Evolutionary conservation across 2,329 filamentous ascomycete species (phyloP), one percentile per base, ranked within the genome.

Genomic region (Trichoderma sp.): DNA sequence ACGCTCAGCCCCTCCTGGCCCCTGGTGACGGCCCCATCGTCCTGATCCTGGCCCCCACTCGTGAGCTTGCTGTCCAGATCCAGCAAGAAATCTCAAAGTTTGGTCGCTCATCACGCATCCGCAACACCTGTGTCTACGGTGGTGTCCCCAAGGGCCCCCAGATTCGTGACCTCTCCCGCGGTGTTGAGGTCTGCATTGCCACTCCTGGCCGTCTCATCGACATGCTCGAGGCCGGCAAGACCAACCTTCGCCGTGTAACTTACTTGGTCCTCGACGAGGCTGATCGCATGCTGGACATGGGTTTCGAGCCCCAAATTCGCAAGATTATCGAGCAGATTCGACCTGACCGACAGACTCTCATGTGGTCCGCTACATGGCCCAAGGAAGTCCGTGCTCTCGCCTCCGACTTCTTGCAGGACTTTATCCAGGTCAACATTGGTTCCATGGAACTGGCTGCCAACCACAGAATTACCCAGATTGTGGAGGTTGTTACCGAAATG

Each of bases 211-310:
- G 96, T 86, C 86, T 99, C 76, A 98, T 99, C 77, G 96, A 99
- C 77, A 97, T 98, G 93, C 89, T 99, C 37, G 96, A 98, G 83
- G 93, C 93, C 74, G 95, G 94, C 81, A 97, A 96, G 87, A 99
- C 96, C 76, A 98, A 99, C 84, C 89, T 99, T 72, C 95, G 95
- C 74, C 94, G 96, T 81, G 94, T 98, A 71, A 99, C 96, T 68
- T 99, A 99, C 84, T 87, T 99, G 69, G 96, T 98, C 74, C 94
- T 99, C 72, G 96, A 99, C 77, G 96, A 99, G 85, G 96, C 96
- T 80, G 96, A 99, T 84, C 95, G 96, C 78, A 99, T 99, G 96
- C 87, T 99, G 80, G 96, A 99, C 84, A 99, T 99, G 96, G 96
- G 96, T 89, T 98, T 99, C 83, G 96, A 99, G 84, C 96, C 96